Conservation (phyloP, 2,329 filamentous ascomycete genomes). For the Fusarium gaditjirri region DNA sequence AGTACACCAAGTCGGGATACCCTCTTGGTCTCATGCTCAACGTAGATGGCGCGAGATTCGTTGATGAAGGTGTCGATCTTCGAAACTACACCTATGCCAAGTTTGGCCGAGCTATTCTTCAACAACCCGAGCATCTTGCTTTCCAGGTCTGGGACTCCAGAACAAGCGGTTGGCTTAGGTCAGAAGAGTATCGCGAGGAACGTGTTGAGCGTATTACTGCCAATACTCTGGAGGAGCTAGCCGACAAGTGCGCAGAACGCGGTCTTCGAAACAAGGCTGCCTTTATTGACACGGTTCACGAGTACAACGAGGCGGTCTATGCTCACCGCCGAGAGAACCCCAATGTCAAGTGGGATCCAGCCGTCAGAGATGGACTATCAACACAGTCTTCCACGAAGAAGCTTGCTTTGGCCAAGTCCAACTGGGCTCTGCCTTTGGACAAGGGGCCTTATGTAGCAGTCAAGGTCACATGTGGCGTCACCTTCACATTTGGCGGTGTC, state of each 20-base stretch:
- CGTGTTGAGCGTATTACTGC: conserved; percentile 11
- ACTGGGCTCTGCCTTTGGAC: conserved; percentile 20
- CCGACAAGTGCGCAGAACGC: neutral
- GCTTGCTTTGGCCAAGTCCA: conserved; percentile 7
- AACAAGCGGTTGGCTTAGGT: conserved; percentile 5
- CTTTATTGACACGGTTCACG: neutral
- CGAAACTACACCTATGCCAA: conserved; percentile 22
- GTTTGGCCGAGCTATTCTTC: conserved; percentile 14
- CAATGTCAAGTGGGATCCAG: conserved; percentile 5
- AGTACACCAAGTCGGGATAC: conserved; percentile 21
- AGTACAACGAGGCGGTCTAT: conserved; percentile 16
- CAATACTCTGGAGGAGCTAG: neutral
- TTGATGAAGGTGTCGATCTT: conserved; percentile 12
- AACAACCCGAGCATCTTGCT: conserved; percentile 14
- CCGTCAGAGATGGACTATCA: conserved; percentile 5
- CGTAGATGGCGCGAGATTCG: conserved; percentile 1
- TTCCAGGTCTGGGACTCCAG: conserved; percentile 17
- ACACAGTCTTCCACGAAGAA: conserved; percentile 8
- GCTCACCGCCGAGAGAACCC: neutral
- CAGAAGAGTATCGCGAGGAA: conserved; percentile 17
- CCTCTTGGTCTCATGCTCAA: conserved; percentile 19
- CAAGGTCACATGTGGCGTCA: conserved; percentile 17
- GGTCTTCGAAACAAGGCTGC: neutral
- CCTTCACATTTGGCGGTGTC: conserved; percentile 10
- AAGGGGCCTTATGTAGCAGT: conserved; percentile 8